Conservation (phyloP, 2,329 filamentous ascomycete species). For the Phaeoacremonium minimum region DNA sequence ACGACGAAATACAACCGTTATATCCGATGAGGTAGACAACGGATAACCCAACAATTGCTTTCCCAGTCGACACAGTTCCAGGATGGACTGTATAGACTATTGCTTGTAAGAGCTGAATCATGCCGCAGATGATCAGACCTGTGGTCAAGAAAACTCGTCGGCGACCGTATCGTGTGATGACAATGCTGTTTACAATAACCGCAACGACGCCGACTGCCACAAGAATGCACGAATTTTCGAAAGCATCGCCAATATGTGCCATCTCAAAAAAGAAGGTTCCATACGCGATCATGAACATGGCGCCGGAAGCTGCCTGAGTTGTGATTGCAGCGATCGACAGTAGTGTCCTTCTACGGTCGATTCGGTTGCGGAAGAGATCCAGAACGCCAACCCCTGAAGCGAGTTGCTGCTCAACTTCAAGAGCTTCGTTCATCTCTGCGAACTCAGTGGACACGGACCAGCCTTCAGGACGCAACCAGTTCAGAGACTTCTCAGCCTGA, state of each 20-base stretch:
- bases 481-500: constrained; percentile 24
- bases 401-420: constrained; percentile 25
- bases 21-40: constrained; percentile 50
- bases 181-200: constrained; percentile 46
- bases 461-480: constrained; percentile 22
- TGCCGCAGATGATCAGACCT: constrained; percentile 46
- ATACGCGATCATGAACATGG: constrained; percentile 54
- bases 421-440: constrained; percentile 28
- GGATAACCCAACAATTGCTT: constrained; percentile 46
- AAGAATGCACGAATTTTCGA: constrained; percentile 53
- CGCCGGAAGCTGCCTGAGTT: constrained; percentile 47
- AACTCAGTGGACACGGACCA: constrained; percentile 26
- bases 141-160: constrained; percentile 47
- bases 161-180: constrained; percentile 48
- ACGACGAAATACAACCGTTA: constrained; percentile 33
- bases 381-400: constrained; percentile 28
- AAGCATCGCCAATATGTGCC: constrained; percentile 49
- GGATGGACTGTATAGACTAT: constrained; percentile 42
- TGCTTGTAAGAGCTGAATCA: constrained; percentile 50
- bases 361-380: constrained; percentile 45
- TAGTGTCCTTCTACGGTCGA: constrained; percentile 46
- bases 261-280: constrained; percentile 58
- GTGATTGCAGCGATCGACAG: constrained; percentile 42
- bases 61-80: constrained; percentile 29
- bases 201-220: constrained; percentile 49